Base-by-base conservation (phyloP, 2,329 filamentous ascomycete species). In the Penicillium nordicum region DNA sequence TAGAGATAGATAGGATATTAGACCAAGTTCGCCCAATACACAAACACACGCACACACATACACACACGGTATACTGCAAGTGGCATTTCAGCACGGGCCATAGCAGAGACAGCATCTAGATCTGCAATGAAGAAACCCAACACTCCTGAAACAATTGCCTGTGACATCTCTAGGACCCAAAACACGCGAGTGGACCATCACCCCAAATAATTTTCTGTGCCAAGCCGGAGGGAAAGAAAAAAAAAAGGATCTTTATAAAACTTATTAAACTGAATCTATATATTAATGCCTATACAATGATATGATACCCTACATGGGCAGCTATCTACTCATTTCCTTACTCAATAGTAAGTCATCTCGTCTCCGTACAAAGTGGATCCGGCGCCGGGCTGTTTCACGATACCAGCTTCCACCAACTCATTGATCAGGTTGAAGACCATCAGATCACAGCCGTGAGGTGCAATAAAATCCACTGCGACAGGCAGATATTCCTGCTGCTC, bases 381-480 rank as follows among this genome's bases (percentile, higher is more conserved):
- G 6, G 43, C 4, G 12, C 3, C 14, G 16, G 43, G 43, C 12
- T 46, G 29, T 18, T 46, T 46, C 18, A 46, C 43, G 14, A 46
- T 46, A 34, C 43, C 43, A n/a, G 29, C 43, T 16, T 34, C 29
- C 2, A 46, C 75, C 54, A 87, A 58, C 41, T 82, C 80, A 48
- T 78, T 72, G 2, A 83, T 80, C 48, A 87, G 67, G 42, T 76
- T 77, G 41, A 81, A 81, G 27, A 87, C 63, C 73, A 86, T 76
- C 0, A 82, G 81, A 69, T 87, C 85, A 59, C 85, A 88, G 0
- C 84, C 84, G 60, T 79, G 81, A 0, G 82, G 80, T 0, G 78
- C 84, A 70, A 87, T 72, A 21, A 87, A 72, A 58, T 84, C 77
- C 0, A 86, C 78, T 0, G 81, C 79, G 0, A 87, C 84, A 0